These are phyloP conservation scores for Trichoderma gamsii DNA, from an alignment of 495 filamentous ascomycete genomes.

Conservation along the genomic window DNA sequence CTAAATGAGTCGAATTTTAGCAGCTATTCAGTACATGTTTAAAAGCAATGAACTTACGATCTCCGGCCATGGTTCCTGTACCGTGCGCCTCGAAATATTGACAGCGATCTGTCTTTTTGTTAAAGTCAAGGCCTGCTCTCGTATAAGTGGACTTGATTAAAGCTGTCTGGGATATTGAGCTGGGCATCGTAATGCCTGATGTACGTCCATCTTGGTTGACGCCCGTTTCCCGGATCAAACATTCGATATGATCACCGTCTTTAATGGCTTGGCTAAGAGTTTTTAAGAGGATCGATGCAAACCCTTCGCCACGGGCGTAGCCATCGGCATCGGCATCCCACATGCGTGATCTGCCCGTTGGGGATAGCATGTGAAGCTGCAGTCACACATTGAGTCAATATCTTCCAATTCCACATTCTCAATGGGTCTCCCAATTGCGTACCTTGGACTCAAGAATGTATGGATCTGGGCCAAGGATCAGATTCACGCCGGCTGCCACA, in stretches of 20 bases:
- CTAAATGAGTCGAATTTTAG: no score
- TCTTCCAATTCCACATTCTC: no score
- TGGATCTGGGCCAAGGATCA: constrained; percentile 31
- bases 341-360: constrained; percentile 30
- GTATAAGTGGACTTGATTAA: constrained; percentile 50
- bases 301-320: constrained; percentile 58
- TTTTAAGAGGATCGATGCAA: constrained; percentile 51
- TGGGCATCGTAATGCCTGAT: constrained; percentile 49
- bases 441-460: constrained; percentile 24
- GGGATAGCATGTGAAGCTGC: constrained; percentile 27
- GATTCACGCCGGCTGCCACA: constrained; percentile 38
- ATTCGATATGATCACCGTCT: constrained; percentile 52
- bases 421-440: no score
- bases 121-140: constrained; percentile 30
- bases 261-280: constrained; percentile 47
- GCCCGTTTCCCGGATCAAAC: constrained; percentile 51
- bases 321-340: constrained; percentile 54
- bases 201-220: constrained; percentile 54
- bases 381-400: no score
- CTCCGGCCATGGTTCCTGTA: constrained; percentile 52
- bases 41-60: constrained; percentile 23
- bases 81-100: constrained; percentile 40
- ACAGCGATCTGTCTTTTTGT: constrained; percentile 14
- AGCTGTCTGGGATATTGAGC: constrained; percentile 44
- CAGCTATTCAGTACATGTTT: no score